Evolutionary conservation across 805 yeast species (phyloP), one percentile per base, ranked within the genome.

Genomic region (Spencermartinsiella europaea): DNA sequence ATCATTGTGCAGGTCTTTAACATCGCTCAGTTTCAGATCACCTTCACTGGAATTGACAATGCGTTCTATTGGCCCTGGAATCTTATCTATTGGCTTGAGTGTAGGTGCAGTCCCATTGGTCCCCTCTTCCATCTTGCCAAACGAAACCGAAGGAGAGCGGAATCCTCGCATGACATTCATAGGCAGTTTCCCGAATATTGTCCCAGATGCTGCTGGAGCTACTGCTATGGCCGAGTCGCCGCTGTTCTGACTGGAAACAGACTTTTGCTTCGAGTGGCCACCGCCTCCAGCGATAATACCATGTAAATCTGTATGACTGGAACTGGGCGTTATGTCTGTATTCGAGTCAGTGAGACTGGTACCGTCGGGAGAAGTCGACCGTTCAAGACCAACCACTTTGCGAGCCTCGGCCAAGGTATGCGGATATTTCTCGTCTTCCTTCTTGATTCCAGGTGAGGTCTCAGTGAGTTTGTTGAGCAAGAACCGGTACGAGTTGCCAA

Each of bases 1-100:
- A 46, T 70, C 74, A 3, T 51, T 45, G 36, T 66, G 59, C 21
- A 70, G 58, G 20, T 51, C 59, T 28, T 55, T 55, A 15, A 70
- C 58, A 17, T 70, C 73, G 1, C 59, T 57, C 15, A 67, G 34
- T n/a, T 63, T 63, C 17, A 70, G 54, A 20, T 57, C 45, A 19
- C 61, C 67, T 8, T 63, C 56, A 20, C 63, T 63, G n/a, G 41
- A 34, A 3, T 33, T 36, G 17, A 57, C 38, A 20, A 61, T 46
- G 17, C 46, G 44, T 3, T 50, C 53, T 25, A 55, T 47, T 15
- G 64, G 63, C 14, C 50, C 46, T 8, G 49, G 38, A 27, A 57
- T 45, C 16, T 39, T 46, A 4, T 22, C 34, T 21, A 31, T 34
- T 25, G 42, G 34, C 14, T 44, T 40, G 10, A 25, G 12, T 7